A percentile compares a stretch with the other conserved stretches of the same genome.
These are phyloP conservation scores for Triangularia verruculosa DNA, from an alignment of 2,329 filamentous ascomycete genomes.

Conservation along the genomic window DNA sequence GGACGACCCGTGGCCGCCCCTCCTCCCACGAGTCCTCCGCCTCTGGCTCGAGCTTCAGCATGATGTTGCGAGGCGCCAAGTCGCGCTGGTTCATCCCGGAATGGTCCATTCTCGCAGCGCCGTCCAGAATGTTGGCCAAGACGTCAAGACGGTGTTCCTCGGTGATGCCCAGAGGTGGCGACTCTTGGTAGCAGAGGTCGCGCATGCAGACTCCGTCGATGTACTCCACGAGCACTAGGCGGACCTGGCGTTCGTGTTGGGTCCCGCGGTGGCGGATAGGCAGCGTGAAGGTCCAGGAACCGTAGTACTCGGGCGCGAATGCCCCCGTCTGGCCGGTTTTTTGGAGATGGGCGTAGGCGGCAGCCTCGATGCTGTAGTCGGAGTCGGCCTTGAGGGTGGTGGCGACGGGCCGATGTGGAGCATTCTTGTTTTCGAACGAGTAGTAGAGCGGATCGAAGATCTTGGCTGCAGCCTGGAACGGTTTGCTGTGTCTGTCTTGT, in stretches of 20 bases:
- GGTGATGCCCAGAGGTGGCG: no score
- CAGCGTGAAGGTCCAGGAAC: constrained; percentile 11
- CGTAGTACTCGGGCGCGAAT: constrained; percentile 8
- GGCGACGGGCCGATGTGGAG: background rate
- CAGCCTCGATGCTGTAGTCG: constrained; percentile 10
- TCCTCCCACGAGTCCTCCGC: no score
- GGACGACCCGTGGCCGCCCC: no score
- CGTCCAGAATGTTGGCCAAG: background rate
- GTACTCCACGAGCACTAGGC: constrained; percentile 11
- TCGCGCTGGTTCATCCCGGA: constrained; percentile 10
- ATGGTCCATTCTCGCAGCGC: background rate
- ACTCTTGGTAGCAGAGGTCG: background rate
- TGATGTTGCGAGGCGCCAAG: constrained; percentile 10
- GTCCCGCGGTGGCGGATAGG: background rate
- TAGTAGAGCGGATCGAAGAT: constrained; percentile 15
- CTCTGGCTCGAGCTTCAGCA: no score
- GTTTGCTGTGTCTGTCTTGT: no score
- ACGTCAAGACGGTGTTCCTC: background rate
- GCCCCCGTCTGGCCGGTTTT: background rate
- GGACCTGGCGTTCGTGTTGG: background rate
- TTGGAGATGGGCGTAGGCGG: constrained; percentile 7
- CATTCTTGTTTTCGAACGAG: constrained; percentile 1
- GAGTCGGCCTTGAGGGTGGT: constrained; percentile 1
- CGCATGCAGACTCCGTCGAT: constrained; percentile 2
- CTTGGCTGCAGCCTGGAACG: constrained; percentile 6